These are phyloP conservation scores for Pholiota conissans DNA, from an alignment of 768 basidiomycete species.

Conservation along the genomic window DNA sequence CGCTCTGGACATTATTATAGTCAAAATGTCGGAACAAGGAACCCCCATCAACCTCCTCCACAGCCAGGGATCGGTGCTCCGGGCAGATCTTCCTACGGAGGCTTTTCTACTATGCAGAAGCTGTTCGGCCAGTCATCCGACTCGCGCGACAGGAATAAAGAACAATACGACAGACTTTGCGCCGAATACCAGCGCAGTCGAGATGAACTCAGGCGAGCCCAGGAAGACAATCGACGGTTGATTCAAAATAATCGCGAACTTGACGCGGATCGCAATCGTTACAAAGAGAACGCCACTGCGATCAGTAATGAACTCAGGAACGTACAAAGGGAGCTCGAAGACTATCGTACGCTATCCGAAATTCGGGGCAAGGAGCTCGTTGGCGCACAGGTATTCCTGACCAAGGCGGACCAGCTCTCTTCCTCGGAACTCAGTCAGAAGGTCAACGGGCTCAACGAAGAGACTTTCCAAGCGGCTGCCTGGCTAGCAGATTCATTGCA, in stretches of 20 bases:
- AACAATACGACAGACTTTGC: neutral
- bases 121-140: neutral
- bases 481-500: slow-evolving; percentile 31
- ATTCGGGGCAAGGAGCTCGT: slow-evolving; percentile 31
- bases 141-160: neutral
- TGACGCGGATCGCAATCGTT: neutral
- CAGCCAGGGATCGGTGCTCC: neutral
- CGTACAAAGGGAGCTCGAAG: slow-evolving; percentile 12
- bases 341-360: slow-evolving; percentile 22
- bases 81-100: no score
- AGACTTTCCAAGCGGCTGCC: slow-evolving; percentile 22
- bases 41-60: neutral
- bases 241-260: neutral
- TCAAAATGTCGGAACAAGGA: neutral
- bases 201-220: neutral
- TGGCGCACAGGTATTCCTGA: slow-evolving; percentile 20
- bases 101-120: no score
- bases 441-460: slow-evolving; percentile 16
- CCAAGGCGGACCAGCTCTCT: slow-evolving; percentile 19
- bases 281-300: neutral
- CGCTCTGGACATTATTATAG: neutral
- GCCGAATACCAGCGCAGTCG: neutral
- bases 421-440: slow-evolving; percentile 19
- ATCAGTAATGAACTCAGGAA: slow-evolving; percentile 11
- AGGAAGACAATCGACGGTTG: neutral